Percentiles rank a stretch among this genome's conserved stretches.
phyloP scores from a whole-genome alignment of 2,329 filamentous ascomycete species.

The Verticillium tricorpus region DNA sequence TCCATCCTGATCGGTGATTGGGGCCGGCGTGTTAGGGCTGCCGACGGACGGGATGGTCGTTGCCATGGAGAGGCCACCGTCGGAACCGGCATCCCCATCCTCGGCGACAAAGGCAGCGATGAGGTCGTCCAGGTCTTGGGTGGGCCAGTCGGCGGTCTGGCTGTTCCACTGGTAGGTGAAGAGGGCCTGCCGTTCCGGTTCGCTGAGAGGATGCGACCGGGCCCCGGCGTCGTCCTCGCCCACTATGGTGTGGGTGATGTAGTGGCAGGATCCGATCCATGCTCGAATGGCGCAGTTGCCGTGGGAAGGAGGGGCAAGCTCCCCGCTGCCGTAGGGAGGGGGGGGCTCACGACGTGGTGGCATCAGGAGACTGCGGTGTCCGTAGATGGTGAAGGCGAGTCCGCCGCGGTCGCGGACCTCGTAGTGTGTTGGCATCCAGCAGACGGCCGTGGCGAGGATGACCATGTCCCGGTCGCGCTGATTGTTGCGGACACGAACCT shows the following conservation, averaged over 20 bases:
- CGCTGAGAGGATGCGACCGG: neutral
- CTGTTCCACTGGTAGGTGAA: neutral
- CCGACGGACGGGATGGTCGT: neutral
- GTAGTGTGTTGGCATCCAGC: slow-evolving; percentile 12
- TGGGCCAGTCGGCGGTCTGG: neutral
- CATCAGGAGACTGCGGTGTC: neutral
- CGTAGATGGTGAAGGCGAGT: neutral
- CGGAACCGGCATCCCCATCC: neutral
- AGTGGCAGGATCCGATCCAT: neutral
- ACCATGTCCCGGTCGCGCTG: slow-evolving; percentile 9
- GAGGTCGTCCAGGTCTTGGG: neutral
- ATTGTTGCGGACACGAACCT: slow-evolving; percentile 9
- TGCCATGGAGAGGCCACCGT: neutral
- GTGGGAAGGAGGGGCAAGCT: neutral
- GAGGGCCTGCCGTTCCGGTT: neutral
- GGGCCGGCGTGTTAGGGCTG: neutral
- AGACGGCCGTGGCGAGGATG: slow-evolving; percentile 7
- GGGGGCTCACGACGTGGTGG: neutral
- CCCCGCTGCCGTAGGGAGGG: neutral
- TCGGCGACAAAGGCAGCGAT: neutral
- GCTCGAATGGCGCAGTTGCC: neutral
- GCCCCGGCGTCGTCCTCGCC: neutral
- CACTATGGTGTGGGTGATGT: neutral
- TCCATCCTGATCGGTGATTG: neutral
- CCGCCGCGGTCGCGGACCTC: neutral